These are phyloP conservation scores for Yamadazyma ubonensis DNA, from an alignment of 805 yeast species.

Conservation along the genomic window DNA sequence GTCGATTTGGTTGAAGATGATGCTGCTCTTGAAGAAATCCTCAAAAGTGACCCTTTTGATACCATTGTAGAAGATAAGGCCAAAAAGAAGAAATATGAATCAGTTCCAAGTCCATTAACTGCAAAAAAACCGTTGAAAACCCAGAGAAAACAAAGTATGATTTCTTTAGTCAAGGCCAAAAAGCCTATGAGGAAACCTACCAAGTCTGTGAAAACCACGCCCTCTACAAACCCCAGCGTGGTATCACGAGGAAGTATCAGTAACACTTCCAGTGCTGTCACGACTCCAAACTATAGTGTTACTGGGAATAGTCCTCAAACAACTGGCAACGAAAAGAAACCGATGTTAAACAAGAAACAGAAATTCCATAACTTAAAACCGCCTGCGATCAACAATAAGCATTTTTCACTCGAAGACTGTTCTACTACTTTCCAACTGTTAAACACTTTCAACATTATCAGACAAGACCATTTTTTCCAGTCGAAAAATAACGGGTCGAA, in stretches of 20 bases:
- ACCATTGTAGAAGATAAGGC: too few species aligned
- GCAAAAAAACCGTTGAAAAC: too few species aligned
- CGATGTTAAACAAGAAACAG: too few species aligned
- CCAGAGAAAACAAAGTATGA: not conserved
- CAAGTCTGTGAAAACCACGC: not conserved
- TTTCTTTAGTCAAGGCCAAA: too few species aligned
- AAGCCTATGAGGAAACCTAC: too few species aligned
- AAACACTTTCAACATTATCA: constrained; percentile 4
- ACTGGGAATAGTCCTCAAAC: not conserved
- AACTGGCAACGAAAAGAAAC: not conserved
- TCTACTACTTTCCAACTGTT: constrained; percentile 7
- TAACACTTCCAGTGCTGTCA: not conserved
- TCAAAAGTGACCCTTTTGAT: constrained; percentile 9
- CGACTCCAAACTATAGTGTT: constrained; percentile 1
- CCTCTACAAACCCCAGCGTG: not conserved
- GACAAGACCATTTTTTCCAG: constrained; percentile 5
- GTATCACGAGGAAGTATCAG: constrained; percentile 1
- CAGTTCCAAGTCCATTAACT: not conserved
- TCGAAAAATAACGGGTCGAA: not conserved
- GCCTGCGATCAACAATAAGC: too few species aligned
- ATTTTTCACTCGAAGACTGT: constrained; percentile 10
- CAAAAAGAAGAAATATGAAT: too few species aligned
- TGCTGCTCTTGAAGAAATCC: constrained; percentile 4
- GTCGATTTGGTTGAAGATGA: not conserved
- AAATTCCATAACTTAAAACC: too few species aligned